Evolutionary conservation across 768 basidiomycete genomes (phyloP).

Genomic region (Kwoniella sp.): DNA sequence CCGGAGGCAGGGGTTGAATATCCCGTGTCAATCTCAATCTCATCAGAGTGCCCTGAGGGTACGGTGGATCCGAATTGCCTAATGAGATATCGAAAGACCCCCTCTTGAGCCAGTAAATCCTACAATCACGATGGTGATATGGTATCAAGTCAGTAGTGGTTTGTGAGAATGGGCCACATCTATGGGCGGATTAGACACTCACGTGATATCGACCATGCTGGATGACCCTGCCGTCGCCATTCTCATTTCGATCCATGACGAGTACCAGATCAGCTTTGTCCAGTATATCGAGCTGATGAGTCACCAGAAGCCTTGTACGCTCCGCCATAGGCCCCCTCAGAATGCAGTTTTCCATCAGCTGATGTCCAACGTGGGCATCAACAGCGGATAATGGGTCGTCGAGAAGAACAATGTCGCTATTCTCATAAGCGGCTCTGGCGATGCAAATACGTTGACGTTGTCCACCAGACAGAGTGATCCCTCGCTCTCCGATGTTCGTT

Average conservation of each 20-base stretch:
- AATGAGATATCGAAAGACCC: constrained; percentile 46
- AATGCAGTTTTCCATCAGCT: constrained; percentile 67
- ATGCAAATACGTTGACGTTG: constrained; percentile 51
- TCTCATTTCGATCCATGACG: constrained; percentile 45
- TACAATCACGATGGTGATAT: constrained; percentile 4
- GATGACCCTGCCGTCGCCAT: constrained; percentile 57
- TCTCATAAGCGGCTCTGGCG: constrained; percentile 46
- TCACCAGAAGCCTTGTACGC: constrained; percentile 66
- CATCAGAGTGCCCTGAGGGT: neutral
- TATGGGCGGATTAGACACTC: neutral
- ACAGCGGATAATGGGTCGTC: constrained; percentile 67
- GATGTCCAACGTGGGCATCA: constrained; percentile 73
- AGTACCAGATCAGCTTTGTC: constrained; percentile 50
- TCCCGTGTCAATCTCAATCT: neutral
- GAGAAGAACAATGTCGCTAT: constrained; percentile 48
- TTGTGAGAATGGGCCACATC: no score
- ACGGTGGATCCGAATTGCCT: constrained; percentile 57
- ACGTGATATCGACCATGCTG: constrained; percentile 67
- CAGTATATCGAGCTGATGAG: constrained; percentile 55
- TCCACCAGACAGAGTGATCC: constrained; percentile 58
- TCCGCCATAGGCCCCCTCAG: constrained; percentile 58
- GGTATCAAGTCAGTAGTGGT: neutral
- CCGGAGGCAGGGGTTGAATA: neutral
- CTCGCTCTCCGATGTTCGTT: constrained; percentile 81
- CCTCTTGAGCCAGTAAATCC: constrained; percentile 27